Conservation (phyloP, 805 yeast genomes). For the Metschnikowia henanensis region DNA sequence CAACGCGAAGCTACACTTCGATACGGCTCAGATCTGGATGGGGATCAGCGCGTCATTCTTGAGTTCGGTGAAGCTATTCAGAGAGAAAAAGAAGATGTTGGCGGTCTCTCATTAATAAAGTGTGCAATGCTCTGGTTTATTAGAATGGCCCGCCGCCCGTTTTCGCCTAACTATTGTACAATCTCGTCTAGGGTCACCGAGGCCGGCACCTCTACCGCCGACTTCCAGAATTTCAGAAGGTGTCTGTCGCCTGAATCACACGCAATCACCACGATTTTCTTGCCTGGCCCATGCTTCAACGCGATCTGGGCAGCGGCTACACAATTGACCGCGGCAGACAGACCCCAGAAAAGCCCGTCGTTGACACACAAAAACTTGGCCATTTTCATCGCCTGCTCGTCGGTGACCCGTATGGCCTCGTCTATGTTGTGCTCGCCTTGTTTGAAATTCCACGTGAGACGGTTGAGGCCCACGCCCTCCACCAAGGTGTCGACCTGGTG, state of each 20-base stretch:
- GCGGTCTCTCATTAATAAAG: neutral
- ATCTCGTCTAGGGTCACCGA: slow-evolving; percentile 39
- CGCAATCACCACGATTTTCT: slow-evolving; percentile 76
- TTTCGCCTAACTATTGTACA: slow-evolving; percentile 7
- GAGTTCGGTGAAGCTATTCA: slow-evolving; percentile 37
- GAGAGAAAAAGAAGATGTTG: slow-evolving; percentile 30
- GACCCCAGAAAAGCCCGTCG: slow-evolving; percentile 91
- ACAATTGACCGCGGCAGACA: slow-evolving; percentile 91
- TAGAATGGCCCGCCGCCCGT: too few relatives aligned
- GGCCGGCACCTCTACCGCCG: slow-evolving; percentile 42
- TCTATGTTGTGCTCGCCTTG: slow-evolving; percentile 72
- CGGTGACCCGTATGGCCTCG: slow-evolving; percentile 77
- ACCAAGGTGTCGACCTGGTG: slow-evolving; percentile 95
- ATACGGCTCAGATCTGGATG: slow-evolving; percentile 46
- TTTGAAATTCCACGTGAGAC: slow-evolving; percentile 79
- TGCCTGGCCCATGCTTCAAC: slow-evolving; percentile 50
- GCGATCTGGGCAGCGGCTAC: slow-evolving; percentile 75
- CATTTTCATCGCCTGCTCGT: slow-evolving; percentile 82
- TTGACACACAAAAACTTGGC: slow-evolving; percentile 76
- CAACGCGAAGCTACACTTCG: slow-evolving; percentile 30
- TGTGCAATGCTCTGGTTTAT: too few relatives aligned
- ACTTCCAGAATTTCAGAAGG: slow-evolving; percentile 88
- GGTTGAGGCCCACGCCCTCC: slow-evolving; percentile 91
- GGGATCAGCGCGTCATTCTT: slow-evolving; percentile 42
- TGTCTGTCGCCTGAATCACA: slow-evolving; percentile 95